Conservation (phyloP, 73 alveolate genomes). For the Blepharisma stoltei region DNA sequence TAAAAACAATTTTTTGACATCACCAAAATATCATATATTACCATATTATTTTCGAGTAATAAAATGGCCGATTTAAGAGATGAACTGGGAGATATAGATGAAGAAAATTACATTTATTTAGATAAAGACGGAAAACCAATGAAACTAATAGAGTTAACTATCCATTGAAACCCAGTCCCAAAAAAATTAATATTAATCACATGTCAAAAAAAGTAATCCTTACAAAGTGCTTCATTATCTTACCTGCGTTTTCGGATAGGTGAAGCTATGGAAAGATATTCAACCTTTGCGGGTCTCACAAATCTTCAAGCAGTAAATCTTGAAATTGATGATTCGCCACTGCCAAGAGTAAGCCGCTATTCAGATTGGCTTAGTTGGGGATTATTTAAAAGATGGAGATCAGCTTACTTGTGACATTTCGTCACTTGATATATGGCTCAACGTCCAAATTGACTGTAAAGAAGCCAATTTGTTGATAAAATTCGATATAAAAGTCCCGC, state of each 20-base stretch:
- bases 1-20: too few species aligned
- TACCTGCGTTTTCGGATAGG: slow-evolving; percentile 18
- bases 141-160: background rate
- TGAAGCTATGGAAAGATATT: slow-evolving; percentile 22
- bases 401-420: slow-evolving; percentile 23
- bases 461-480: background rate
- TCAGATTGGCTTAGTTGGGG: slow-evolving; percentile 4
- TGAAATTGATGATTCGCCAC: background rate
- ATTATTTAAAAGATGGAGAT: background rate
- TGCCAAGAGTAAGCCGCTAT: background rate
- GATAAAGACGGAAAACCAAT: slow-evolving; percentile 27
- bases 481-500: background rate
- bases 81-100: slow-evolving; percentile 11
- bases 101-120: slow-evolving; percentile 18
- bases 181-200: background rate
- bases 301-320: slow-evolving; percentile 7
- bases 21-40: too few species aligned
- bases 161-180: slow-evolving; percentile 12
- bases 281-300: slow-evolving; percentile 19
- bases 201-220: background rate
- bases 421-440: slow-evolving; percentile 11
- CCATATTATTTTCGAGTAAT: too few species aligned
- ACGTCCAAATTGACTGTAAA: slow-evolving; percentile 2
- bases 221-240: background rate
- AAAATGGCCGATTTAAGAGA: background rate